phyloP scores from a whole-genome alignment of 2,329 filamentous ascomycete genomes.

The Aspergillus luchuensis region DNA sequence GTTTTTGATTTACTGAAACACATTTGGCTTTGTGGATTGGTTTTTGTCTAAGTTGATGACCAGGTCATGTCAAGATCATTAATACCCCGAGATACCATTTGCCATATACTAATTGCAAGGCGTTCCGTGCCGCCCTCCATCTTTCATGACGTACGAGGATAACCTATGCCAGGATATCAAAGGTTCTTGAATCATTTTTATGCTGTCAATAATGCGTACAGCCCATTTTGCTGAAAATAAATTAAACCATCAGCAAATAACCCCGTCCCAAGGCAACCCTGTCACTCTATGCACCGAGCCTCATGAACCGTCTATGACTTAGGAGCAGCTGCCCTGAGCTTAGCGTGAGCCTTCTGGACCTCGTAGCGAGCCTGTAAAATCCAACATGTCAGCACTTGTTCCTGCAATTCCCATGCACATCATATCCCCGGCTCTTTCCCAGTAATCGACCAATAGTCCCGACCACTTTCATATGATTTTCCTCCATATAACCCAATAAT shows the following conservation, averaged over 20 bases:
- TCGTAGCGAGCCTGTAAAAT: slow-evolving; percentile 74
- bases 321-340: slow-evolving; percentile 81
- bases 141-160: slow-evolving; percentile 24
- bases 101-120: slow-evolving; percentile 18
- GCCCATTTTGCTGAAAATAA: slow-evolving; percentile 40
- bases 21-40: slow-evolving; percentile 14
- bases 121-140: slow-evolving; percentile 6
- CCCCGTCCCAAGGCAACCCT: slow-evolving; percentile 43
- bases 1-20: neutral
- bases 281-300: slow-evolving; percentile 47
- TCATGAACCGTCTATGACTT: slow-evolving; percentile 54
- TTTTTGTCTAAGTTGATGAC: slow-evolving; percentile 13
- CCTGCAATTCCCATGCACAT: neutral
- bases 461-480: neutral
- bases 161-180: slow-evolving; percentile 39
- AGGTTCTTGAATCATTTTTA: slow-evolving; percentile 46
- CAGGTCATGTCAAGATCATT: slow-evolving; percentile 17
- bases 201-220: slow-evolving; percentile 47
- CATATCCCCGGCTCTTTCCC: neutral
- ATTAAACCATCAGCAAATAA: slow-evolving; percentile 39
- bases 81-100: slow-evolving; percentile 19
- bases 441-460: neutral
- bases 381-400: slow-evolving; percentile 21
- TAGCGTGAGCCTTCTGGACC: slow-evolving; percentile 93
- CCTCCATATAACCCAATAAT: neutral